Evolutionary conservation across 805 yeast genomes (phyloP).

Genomic region (Candida railenensis): DNA sequence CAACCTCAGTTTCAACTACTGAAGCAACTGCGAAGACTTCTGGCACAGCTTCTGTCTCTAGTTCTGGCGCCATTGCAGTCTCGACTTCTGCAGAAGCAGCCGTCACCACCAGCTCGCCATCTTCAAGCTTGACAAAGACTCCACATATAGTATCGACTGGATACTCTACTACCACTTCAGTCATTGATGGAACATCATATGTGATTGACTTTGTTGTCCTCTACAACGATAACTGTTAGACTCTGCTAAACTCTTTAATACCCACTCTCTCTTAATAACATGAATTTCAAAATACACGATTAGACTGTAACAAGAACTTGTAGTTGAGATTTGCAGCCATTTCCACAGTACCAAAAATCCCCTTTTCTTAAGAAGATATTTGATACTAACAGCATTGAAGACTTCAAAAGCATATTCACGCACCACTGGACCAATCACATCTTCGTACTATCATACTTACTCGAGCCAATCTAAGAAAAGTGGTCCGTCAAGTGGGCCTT

Average conservation of each 20-base stretch:
- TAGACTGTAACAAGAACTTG: not conserved
- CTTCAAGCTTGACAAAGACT: not conserved
- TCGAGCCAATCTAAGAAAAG: too few species aligned
- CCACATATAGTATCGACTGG: slow-evolving; percentile 1
- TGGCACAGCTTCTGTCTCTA: slow-evolving; percentile 19
- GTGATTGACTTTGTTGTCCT: slow-evolving; percentile 23
- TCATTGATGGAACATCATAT: slow-evolving; percentile 19
- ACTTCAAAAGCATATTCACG: too few species aligned
- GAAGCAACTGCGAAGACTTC: slow-evolving; percentile 7
- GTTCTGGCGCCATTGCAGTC: not conserved
- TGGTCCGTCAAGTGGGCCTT: too few species aligned
- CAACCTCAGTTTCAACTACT: not conserved
- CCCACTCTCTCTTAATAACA: too few species aligned
- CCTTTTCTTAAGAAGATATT: too few species aligned
- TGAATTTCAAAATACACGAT: too few species aligned
- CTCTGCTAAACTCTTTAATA: too few species aligned
- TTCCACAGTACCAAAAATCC: too few species aligned
- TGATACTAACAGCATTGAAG: too few species aligned
- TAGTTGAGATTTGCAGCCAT: not conserved
- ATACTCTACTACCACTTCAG: slow-evolving; percentile 17
- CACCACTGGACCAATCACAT: too few species aligned
- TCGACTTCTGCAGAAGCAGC: not conserved
- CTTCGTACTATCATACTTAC: too few species aligned
- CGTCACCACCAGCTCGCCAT: too few species aligned
- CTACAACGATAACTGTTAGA: slow-evolving; percentile 20